A percentile compares a stretch with the other conserved stretches of the same genome.
These are phyloP conservation scores for Protomyces macrosporus DNA, from an alignment of 1,139 yeast species.

Conservation along the genomic window DNA sequence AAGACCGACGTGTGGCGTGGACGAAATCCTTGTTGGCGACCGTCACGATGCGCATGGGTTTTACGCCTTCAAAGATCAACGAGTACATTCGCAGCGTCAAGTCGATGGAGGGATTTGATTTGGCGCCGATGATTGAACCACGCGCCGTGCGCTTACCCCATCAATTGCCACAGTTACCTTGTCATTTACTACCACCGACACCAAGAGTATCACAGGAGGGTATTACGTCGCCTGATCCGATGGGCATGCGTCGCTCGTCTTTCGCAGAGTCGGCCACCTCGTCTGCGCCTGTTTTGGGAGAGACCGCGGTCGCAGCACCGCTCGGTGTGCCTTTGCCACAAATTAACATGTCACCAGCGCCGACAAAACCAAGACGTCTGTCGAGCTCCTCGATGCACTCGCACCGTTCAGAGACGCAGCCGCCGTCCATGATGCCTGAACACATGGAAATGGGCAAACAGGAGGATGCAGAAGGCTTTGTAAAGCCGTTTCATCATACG, in stretches of 20 bases:
- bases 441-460: background rate
- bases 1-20: background rate
- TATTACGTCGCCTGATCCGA: background rate
- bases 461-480: background rate
- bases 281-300: background rate
- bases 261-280: background rate
- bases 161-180: background rate
- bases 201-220: background rate
- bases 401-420: background rate
- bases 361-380: background rate
- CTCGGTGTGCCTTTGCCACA: background rate
- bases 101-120: background rate
- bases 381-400: background rate
- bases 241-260: background rate
- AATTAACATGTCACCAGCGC: background rate
- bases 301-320: background rate
- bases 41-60: background rate
- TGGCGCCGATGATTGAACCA: background rate
- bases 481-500: background rate
- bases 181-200: background rate
- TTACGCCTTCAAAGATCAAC: background rate
- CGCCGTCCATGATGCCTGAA: background rate
- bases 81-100: background rate
- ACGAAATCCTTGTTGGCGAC: background rate
- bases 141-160: background rate